phyloP scores from a whole-genome alignment of 345 rosid species.

The Aurinia saxatilis region DNA sequence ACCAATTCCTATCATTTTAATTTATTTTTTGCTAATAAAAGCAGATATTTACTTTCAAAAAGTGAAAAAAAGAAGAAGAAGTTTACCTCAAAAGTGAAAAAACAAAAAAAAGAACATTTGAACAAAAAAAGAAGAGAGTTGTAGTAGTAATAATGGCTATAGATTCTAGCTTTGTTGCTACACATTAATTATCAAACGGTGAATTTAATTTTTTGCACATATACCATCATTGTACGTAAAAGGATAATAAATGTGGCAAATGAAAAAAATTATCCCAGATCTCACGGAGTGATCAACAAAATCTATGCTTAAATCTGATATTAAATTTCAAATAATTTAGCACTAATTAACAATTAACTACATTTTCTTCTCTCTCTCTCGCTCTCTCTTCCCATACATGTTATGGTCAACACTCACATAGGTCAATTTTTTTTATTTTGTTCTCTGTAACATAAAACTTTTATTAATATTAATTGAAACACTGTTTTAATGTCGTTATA shows the following conservation, averaged over 20 bases:
- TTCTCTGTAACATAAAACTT: background rate
- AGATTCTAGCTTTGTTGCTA: slow-evolving; percentile 15
- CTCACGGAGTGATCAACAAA: slow-evolving; percentile 17
- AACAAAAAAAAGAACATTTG: background rate
- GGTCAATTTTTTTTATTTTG: slow-evolving; percentile 1
- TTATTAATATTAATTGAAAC: background rate
- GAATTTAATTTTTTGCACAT: slow-evolving; percentile 8
- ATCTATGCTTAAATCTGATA: slow-evolving; percentile 9
- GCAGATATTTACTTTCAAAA: background rate
- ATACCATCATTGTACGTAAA: background rate
- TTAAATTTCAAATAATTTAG: background rate
- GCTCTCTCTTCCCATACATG: background rate
- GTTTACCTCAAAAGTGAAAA: background rate
- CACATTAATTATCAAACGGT: slow-evolving; percentile 22
- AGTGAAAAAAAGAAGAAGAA: background rate
- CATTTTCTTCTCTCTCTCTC: too few relatives aligned
- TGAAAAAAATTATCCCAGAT: slow-evolving; percentile 5
- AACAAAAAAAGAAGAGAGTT: background rate
- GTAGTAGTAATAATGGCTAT: slow-evolving; percentile 17
- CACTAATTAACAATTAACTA: slow-evolving; percentile 3
- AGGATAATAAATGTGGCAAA: slow-evolving; percentile 13
- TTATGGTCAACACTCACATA: background rate
- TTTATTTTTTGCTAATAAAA: background rate
- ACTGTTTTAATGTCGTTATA: slow-evolving; percentile 20
- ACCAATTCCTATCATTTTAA: background rate